Conservation (phyloP, 2,329 filamentous ascomycete species). For the Trichoderma simmonsii region DNA sequence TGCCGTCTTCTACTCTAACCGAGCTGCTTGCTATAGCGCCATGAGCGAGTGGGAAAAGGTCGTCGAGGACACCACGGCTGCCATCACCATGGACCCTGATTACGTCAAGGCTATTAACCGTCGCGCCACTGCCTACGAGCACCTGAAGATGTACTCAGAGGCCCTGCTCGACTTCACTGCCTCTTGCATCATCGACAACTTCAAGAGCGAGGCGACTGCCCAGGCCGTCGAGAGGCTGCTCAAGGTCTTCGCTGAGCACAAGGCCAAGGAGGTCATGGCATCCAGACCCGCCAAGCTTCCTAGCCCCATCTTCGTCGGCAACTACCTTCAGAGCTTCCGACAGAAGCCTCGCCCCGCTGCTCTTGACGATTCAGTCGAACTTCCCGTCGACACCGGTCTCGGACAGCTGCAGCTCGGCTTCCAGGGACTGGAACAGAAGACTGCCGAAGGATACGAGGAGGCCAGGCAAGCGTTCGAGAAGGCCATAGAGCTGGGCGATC, state of each 20-base stretch:
- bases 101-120: constrained; percentile 98
- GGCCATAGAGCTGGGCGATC: constrained; percentile 75
- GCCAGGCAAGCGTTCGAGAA: constrained; percentile 83
- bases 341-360: constrained; percentile 74
- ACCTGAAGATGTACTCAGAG: constrained; percentile 86
- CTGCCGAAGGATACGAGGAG: constrained; percentile 86
- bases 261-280: constrained; percentile 83
- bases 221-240: constrained; percentile 87
- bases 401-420: constrained; percentile 84
- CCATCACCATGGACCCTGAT: constrained; percentile 87
- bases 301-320: constrained; percentile 93
- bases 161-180: constrained; percentile 96
- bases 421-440: constrained; percentile 77
- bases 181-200: constrained; percentile 97
- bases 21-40: constrained; percentile 95
- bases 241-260: constrained; percentile 94
- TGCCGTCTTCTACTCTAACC: constrained; percentile 98
- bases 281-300: constrained; percentile 86
- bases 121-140: constrained; percentile 93
- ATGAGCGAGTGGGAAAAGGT: constrained; percentile 92
- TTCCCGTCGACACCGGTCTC: constrained; percentile 74
- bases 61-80: constrained; percentile 93
- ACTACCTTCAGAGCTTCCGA: constrained; percentile 98
- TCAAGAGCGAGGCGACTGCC: constrained; percentile 86
- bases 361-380: constrained; percentile 75